A percentile compares a stretch with the other conserved stretches of the same genome.
Conservation (phyloP, 2,329 filamentous ascomycete species). For the Fusarium beomiforme region DNA sequence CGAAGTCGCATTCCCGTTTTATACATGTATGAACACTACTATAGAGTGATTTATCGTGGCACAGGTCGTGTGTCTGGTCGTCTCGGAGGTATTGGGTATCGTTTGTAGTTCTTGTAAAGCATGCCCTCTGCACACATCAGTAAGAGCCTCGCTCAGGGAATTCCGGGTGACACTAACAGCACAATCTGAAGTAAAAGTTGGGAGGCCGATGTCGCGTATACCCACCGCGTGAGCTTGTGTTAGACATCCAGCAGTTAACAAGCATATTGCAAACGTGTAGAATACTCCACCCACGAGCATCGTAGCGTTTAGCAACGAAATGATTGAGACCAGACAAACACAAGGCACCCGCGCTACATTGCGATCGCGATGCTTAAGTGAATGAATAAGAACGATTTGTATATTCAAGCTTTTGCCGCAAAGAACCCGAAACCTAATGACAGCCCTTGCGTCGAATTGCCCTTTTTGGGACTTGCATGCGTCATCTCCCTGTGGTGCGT, state of each 20-base stretch:
- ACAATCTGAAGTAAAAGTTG: background rate
- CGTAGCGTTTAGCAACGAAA: background rate
- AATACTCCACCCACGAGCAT: background rate
- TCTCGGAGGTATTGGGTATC: background rate
- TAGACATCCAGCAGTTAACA: background rate
- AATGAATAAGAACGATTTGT: accelerated
- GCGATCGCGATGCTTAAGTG: background rate
- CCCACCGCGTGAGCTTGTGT: background rate
- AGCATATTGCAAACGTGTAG: background rate
- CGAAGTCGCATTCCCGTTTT: background rate
- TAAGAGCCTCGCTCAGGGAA: accelerated
- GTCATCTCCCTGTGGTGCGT: too few relatives aligned
- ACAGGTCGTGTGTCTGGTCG: background rate
- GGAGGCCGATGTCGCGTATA: accelerated
- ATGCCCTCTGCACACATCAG: background rate
- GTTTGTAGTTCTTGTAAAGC: background rate
- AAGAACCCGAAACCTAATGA: background rate
- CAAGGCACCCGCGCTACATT: too few relatives aligned
- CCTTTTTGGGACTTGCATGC: background rate
- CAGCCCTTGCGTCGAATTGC: background rate
- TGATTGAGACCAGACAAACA: background rate
- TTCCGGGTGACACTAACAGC: background rate
- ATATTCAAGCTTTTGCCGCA: background rate
- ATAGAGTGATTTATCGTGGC: background rate
- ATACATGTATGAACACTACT: background rate